Evolutionary conservation across 352 stramenopile species (phyloP).

Genomic region (Ochromonadaceae sp.): DNA sequence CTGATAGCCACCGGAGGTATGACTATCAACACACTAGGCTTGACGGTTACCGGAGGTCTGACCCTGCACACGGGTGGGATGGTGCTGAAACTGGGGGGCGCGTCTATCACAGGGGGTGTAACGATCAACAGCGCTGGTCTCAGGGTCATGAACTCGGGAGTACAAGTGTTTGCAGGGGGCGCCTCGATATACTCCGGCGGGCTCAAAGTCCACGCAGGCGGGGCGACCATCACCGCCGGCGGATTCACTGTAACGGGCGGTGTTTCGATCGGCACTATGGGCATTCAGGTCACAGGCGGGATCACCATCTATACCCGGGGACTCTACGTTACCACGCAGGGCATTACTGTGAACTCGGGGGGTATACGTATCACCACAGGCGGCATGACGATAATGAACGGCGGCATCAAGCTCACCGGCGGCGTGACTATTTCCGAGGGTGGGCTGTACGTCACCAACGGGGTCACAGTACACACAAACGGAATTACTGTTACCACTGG

Average conservation of each 20-base stretch:
- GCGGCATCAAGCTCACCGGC: too few species aligned
- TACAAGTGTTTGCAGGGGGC: not conserved
- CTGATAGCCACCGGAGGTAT: slow-evolving; percentile 29
- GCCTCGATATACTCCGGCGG: slow-evolving; percentile 20
- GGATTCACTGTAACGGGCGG: slow-evolving; percentile 20
- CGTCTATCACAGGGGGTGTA: not conserved
- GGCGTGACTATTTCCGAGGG: too few species aligned
- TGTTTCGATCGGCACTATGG: too few species aligned
- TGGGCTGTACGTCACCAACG: too few species aligned
- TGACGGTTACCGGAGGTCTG: slow-evolving; percentile 28
- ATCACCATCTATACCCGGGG: too few species aligned
- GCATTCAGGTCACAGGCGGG: too few species aligned
- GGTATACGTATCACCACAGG: too few species aligned
- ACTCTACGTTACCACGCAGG: too few species aligned
- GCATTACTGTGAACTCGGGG: not conserved
- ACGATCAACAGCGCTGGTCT: not conserved
- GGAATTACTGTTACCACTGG: too few species aligned
- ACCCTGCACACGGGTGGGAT: slow-evolving; percentile 23
- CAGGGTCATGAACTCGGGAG: not conserved
- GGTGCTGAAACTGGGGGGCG: not conserved
- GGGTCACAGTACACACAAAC: too few species aligned
- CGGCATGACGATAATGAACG: not conserved
- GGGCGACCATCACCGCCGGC: slow-evolving; percentile 26
- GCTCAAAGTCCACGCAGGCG: slow-evolving; percentile 25
- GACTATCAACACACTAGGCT: slow-evolving; percentile 33